Base-by-base conservation (phyloP, 2,329 filamentous ascomycete species). In the Microdochium paspali region DNA sequence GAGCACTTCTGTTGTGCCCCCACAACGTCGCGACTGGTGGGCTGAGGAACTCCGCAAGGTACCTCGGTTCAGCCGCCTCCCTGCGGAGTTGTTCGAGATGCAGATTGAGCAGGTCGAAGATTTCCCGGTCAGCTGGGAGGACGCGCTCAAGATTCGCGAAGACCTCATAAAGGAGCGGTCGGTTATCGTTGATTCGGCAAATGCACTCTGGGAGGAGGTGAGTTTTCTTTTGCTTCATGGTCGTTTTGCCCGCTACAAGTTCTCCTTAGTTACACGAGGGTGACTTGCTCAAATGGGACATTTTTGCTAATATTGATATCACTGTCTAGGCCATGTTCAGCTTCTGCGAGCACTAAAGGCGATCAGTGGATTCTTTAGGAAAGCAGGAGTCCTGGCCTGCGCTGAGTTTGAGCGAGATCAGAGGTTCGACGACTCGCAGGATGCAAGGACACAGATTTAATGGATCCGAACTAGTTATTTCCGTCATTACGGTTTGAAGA, bases 1-100 rank as follows among this genome's bases (percentile, higher is more conserved):
- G 10, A 79, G 62, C 3, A 64, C 64, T 1, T 59, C 58, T 23
- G 63, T 65, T 28, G 64, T 68, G n/a, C 66, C 66, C n/a, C 65
- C 67, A 4, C 64, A 69, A 51, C 61, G 56, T 24, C 53, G 53
- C 35, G 59, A 64, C 44, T 67, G 65, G 65, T 68, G 61, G 63
- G 57, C 56, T 4, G 56, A 57, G 24, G 53, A 50, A 40, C 24
- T 51, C 20, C 48, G 47, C 25, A 49, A 49, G 26, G 42, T 56
- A 6, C 13, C 23, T 65, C 2, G 49, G 1, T 43, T 55, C 4
- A 25, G 75, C 71, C 0, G 66, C 67, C 45, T 63, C 24, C 60
- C 60, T 1, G 32, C n/a, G 7, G 61, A 63, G 49, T 32, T 63
- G 1, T 56, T 60, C 32, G 44, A 57, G 2, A 40, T 56, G 10